Evolutionary conservation across 164 flowering plant genomes (phyloP), one percentile per base, ranked within the genome.

Genomic region (Vitis amurensis): DNA sequence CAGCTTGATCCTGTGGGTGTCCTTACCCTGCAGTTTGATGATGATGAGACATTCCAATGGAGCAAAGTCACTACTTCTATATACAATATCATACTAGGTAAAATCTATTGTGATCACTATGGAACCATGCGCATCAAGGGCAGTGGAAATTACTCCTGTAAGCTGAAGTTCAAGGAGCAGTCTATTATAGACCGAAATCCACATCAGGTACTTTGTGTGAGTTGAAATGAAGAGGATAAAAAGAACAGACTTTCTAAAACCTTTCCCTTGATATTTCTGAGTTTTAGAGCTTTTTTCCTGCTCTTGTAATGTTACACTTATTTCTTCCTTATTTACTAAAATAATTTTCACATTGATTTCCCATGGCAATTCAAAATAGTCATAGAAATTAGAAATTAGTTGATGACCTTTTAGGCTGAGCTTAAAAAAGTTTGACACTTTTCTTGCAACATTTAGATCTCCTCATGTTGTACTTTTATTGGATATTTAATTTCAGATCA

Each of bases 31-130:
- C 97, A 95, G 81, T 95, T 93, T 86, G 97, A 93, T 71, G 97
- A 91, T 81, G 99, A 97, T 19, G 99, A 95, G 78, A 88, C 90
- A 52, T 95, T 91, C 77, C 86, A 93, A 71, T 95, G 99, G 99
- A 95, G 98, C 89, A 95, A 95, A 84, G 99, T 95, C 75, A 95
- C 98, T 47, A 95, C 99, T 63, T 95, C 99, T 44, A 91, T 93
- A 72, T 93, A 95, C 83, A 95, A 95, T 68, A 91, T 95, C 74
- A 95, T 95, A 68, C 81, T 95, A 56, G 99, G 99, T 70, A 95
- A 93, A 87, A 89, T 93, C 60, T 95, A 95, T 63, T 95, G 99
- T 74, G 99, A 95, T 70, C 99, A 95, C 68, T 95, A 93, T 77
- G 99, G 99, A 5, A 95, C 98, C 63, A 95, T 95, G 99, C 94